A percentile compares a stretch with the other conserved stretches of the same genome.
phyloP scores from a whole-genome alignment of 371 early-diverging fungal genomes.

The Mucor velutinosus region DNA sequence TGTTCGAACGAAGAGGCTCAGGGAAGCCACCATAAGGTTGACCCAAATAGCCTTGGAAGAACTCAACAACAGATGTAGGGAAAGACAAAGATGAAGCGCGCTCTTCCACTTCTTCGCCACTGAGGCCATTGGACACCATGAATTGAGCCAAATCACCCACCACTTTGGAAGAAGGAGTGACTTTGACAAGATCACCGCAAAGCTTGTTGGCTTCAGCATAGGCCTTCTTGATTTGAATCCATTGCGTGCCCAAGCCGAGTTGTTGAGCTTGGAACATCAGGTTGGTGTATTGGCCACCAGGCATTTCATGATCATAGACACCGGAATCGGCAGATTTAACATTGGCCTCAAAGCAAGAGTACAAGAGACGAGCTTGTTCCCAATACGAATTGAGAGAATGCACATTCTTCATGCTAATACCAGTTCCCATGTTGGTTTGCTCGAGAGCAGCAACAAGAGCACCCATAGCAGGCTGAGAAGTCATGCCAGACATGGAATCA shows the following conservation, averaged over 20 bases:
- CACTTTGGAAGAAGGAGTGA: conserved; percentile 96
- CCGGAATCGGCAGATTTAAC: conserved; percentile 87
- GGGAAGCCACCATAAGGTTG: conserved; percentile 95
- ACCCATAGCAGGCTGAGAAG: conserved; percentile 97
- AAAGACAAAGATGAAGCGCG: conserved; percentile 80
- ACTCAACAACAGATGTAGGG: conserved; percentile 93
- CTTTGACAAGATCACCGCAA: conserved; percentile 96
- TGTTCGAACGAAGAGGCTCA: conserved; percentile 83
- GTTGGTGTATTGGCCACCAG: conserved; percentile 97
- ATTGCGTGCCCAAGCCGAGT: conserved; percentile 89
- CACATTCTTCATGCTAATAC: conserved; percentile 77
- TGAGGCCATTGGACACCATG: conserved; percentile 88
- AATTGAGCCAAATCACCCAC: conserved; percentile 97
- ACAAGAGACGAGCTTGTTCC: conserved; percentile 92
- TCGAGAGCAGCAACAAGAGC: conserved; percentile 87
- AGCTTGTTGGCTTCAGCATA: conserved; percentile 89
- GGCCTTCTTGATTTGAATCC: conserved; percentile 92
- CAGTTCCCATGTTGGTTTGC: conserved; percentile 76
- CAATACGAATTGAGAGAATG: conserved; percentile 90
- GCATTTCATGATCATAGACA: conserved; percentile 96
- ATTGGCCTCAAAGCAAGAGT: conserved; percentile 93
- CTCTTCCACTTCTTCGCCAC: conserved; percentile 74
- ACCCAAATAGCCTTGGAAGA: conserved; percentile 94
- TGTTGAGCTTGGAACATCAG: conserved; percentile 94
- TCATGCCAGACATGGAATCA: conserved; percentile 94